Evolutionary conservation across 164 flowering plant genomes (phyloP).

Genomic region (Liriodendron chinense): DNA sequence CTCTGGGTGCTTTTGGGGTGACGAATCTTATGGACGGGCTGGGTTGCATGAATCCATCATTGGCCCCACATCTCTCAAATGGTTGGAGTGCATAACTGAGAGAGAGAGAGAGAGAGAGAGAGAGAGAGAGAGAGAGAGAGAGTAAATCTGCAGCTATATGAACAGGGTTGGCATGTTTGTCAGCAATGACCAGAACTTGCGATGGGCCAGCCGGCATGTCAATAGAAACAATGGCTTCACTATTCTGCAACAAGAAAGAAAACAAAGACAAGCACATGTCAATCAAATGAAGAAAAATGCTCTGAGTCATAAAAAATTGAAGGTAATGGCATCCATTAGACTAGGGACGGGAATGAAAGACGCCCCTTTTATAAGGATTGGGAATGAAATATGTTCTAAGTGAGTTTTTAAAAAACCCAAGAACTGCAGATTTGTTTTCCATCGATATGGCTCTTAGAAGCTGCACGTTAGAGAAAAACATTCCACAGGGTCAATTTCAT

Average conservation of each 20-base stretch:
- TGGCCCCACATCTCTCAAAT: no score
- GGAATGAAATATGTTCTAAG: background rate
- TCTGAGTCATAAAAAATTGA: background rate
- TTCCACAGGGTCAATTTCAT: background rate
- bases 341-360: background rate
- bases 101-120: no score
- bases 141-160: constrained; percentile 93
- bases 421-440: background rate
- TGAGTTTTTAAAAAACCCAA: background rate
- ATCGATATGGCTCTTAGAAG: no score
- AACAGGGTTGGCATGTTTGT: constrained; percentile 78
- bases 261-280: background rate
- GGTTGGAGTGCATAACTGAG: no score
- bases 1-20: no score
- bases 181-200: constrained; percentile 96
- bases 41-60: no score
- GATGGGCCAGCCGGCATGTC: constrained; percentile 99
- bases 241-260: constrained; percentile 52
- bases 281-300: background rate
- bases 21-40: no score
- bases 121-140: constrained; percentile 37
- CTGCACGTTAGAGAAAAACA: background rate
- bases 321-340: background rate
- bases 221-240: constrained; percentile 97
- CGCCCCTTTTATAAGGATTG: background rate